Base-by-base conservation (phyloP, 2,329 filamentous ascomycete species). In the Botrytis byssoidea region DNA sequence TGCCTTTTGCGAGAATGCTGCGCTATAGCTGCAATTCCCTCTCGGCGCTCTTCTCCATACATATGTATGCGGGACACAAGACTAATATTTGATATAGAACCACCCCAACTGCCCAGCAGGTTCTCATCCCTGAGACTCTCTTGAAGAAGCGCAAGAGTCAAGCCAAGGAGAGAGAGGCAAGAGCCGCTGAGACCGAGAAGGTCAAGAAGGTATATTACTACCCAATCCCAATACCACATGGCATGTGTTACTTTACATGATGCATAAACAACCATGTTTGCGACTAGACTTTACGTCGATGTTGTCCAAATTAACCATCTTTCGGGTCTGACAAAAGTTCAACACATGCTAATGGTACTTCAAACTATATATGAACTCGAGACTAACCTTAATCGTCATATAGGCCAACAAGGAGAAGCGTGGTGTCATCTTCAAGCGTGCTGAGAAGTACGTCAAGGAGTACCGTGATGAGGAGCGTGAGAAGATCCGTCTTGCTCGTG, bases 91-190 rank as follows among this genome's bases (percentile, higher is more conserved):
- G 85, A 90, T 84, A 83, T 84, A 97, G 94, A 87, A 91, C 91
- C 87, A 93, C 97, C 83, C 94, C 96, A 81, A 97, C 94, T 85
- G 87, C 95, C 86, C 93, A 98, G 86, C 93, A 98, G 86, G 91
- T 99, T 85, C 89, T 98, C 85, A 94, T 98, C 84, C 96, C 96
- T 81, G 96, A 99, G 93, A 99, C 96, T 82, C 93, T 99, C 83
- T 91, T 99, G 86, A 99, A 99, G 93, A 99, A 99, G 94, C 93
- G 96, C 89, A 99, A 99, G 94, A 94, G 91, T 86, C 95, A 98
- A 88, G 96, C 99, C 91, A 97, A 98, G 91, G 94, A 95, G 85
- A 93, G 95, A 85, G 95, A 96, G 85, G 93, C 95, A 87, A 92
- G 91, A 84, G 86, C 89, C 80, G 89, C 92, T 79, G 93, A 93